Percentiles rank a stretch among this genome's conserved stretches.
These are phyloP conservation scores for Endothia cerciana DNA, from an alignment of 2,329 filamentous ascomycete species.

Conservation along the genomic window DNA sequence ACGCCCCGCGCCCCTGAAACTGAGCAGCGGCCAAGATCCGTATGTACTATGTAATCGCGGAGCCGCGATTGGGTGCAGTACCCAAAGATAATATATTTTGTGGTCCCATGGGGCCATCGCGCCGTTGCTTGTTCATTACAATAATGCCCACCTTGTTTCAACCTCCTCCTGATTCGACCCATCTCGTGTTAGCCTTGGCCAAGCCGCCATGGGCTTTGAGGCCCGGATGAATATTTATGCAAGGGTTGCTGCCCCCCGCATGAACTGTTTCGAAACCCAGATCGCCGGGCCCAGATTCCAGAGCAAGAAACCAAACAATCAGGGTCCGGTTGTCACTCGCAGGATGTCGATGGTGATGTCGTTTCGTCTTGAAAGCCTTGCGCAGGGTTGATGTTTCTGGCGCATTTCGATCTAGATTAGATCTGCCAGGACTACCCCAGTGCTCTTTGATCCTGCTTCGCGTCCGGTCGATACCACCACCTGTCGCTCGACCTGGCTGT, in stretches of 20 bases:
- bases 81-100: neutral
- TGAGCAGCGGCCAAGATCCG: constrained; percentile 23
- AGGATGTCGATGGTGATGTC: neutral
- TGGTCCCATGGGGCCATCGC: neutral
- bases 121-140: constrained; percentile 23
- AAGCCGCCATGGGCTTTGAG: neutral
- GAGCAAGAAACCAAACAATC: constrained; percentile 1
- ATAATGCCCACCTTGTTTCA: constrained; percentile 22
- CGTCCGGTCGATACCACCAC: too few species aligned
- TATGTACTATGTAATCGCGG: constrained; percentile 1
- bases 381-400: neutral
- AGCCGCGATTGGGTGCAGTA: constrained; percentile 16
- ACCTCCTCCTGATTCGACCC: neutral
- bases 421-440: neutral
- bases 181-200: neutral
- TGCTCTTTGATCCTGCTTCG: neutral
- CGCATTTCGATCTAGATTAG: neutral
- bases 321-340: too few species aligned
- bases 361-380: constrained; percentile 1
- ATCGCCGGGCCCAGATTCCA: constrained; percentile 1
- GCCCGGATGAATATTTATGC: constrained; percentile 21
- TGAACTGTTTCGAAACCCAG: constrained; percentile 24
- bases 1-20: constrained; percentile 18
- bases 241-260: constrained; percentile 3
- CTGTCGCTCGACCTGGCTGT: too few species aligned